Evolutionary conservation across 192 early-diverging fungal genomes (phyloP).

Genomic region (Coemansia sp.): DNA sequence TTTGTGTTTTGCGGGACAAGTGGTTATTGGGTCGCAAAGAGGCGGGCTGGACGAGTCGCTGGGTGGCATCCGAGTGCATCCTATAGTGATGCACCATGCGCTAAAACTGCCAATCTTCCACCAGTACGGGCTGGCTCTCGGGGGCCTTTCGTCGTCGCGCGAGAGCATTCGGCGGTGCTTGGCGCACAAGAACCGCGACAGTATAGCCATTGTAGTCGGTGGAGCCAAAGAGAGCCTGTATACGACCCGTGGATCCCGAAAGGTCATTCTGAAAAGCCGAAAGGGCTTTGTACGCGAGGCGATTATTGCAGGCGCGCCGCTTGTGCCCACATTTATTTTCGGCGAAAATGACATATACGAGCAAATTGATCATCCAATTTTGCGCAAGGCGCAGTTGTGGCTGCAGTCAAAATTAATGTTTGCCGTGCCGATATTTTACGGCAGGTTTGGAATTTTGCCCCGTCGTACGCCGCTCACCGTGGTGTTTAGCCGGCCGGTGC

Average conservation of each 20-base stretch:
- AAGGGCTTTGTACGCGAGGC: conserved; percentile 93
- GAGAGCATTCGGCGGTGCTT: conserved; percentile 77
- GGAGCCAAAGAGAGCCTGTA: conserved; percentile 84
- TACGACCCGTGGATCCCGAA: conserved; percentile 64
- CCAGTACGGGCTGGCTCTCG: conserved; percentile 76
- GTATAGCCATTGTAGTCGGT: conserved; percentile 88
- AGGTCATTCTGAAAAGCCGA: conserved; percentile 73
- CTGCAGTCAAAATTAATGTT: conserved; percentile 72
- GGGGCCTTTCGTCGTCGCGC: conserved; percentile 74
- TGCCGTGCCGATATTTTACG: conserved; percentile 79
- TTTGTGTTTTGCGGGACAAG: conserved; percentile 78
- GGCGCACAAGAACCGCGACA: conserved; percentile 67
- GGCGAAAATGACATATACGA: conserved; percentile 93
- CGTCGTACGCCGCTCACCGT: conserved; percentile 34
- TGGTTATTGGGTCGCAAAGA: conserved; percentile 80
- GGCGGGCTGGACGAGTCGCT: conserved; percentile 69
- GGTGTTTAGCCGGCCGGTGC: conserved; percentile 37
- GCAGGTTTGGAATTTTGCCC: conserved; percentile 61
- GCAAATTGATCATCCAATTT: conserved; percentile 66
- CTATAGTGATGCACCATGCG: conserved; percentile 70
- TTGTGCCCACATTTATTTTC: conserved; percentile 90
- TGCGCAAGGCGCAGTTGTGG: conserved; percentile 66
- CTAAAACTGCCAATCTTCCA: conserved; percentile 84
- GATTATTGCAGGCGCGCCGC: conserved; percentile 71
- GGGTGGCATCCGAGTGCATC: conserved; percentile 65